Evolutionary conservation across 176 grass and related monocot genomes (phyloP).

Genomic region (Rhipidocladum racemiflorum): DNA sequence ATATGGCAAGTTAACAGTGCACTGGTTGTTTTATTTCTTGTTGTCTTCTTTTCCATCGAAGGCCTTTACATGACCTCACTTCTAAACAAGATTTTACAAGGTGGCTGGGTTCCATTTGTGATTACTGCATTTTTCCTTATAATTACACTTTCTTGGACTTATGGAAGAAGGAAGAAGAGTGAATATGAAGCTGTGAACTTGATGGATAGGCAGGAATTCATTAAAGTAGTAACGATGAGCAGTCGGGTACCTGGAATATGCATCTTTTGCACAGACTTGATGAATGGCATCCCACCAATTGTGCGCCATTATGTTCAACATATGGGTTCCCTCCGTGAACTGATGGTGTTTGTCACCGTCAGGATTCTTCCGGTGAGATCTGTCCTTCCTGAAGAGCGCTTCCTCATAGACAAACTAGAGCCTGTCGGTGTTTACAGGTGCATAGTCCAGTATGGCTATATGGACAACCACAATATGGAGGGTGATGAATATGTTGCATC

Average conservation of each 20-base stretch:
- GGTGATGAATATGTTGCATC: slow-evolving; percentile 59
- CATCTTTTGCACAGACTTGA: slow-evolving; percentile 78
- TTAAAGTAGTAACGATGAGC: slow-evolving; percentile 26
- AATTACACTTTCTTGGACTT: slow-evolving; percentile 80
- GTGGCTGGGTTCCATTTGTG: slow-evolving; percentile 84
- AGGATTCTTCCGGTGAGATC: slow-evolving; percentile 57
- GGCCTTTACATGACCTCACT: slow-evolving; percentile 67
- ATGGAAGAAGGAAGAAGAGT: slow-evolving; percentile 67
- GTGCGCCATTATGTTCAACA: slow-evolving; percentile 62
- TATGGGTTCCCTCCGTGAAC: slow-evolving; percentile 46
- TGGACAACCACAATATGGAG: slow-evolving; percentile 63
- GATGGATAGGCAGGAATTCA: slow-evolving; percentile 51
- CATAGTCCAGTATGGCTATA: slow-evolving; percentile 81
- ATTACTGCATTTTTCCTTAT: slow-evolving; percentile 64
- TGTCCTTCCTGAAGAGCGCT: slow-evolving; percentile 64
- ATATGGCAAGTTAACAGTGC: slow-evolving; percentile 48
- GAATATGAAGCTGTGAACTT: slow-evolving; percentile 54
- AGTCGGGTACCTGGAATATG: slow-evolving; percentile 54
- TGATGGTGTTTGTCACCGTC: slow-evolving; percentile 75
- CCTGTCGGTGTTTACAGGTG: slow-evolving; percentile 64
- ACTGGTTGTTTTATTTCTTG: slow-evolving; percentile 39
- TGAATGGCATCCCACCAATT: slow-evolving; percentile 78
- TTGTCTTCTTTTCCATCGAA: slow-evolving; percentile 45
- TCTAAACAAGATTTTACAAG: slow-evolving; percentile 61
- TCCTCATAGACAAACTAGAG: slow-evolving; percentile 63